Base-by-base conservation (phyloP, 805 yeast genomes). In the Myxozyma mucilagina region DNA sequence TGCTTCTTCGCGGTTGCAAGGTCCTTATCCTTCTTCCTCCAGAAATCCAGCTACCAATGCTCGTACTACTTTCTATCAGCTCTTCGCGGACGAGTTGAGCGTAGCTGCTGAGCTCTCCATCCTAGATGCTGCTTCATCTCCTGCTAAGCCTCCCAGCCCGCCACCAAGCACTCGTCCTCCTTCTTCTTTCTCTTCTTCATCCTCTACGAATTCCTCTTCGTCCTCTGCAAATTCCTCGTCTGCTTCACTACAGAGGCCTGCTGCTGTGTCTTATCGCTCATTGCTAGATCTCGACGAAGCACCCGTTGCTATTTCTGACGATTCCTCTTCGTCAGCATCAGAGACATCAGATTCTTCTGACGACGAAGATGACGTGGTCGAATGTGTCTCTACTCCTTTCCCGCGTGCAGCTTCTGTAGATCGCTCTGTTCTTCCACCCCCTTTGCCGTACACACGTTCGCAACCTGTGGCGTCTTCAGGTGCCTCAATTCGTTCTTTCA, bases 401-500 rank as follows among this genome's bases (percentile, higher is more conserved):
- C 16, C n/a, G 11, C 43, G 32, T 18, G 32, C 8, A 32, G 50
- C 44, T 51, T 44, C 20, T 14, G n/a, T 41, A 29, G n/a, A n/a
- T n/a, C 41, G 8, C 32, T 56, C 64, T 10, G 65, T 61, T 11
- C 49, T 57, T 6, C 64, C 64, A 11, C 60, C 64, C 16, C 60
- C 60, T 41, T 47, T 45, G 43, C 36, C 57, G 10, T 57, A 50
- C 31, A 55, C 24, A 11, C 48, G 18, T 24, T 18, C 44, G 34
- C 18, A 8, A 29, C 52, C 47, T 16, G 45, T 47, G 9, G 20
- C 50, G n/a, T 60, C 66, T 35, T 59, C 64, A n/a, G 64, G 57
- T 1, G 67, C 65, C 29, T 63, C 67, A 14, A 43, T 63, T 53
- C 57, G 62, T 34, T 63, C 67, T 35, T 63, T 49, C 51, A 57